phyloP scores from a whole-genome alignment of 768 basidiomycete genomes.

The Suillus lakei region DNA sequence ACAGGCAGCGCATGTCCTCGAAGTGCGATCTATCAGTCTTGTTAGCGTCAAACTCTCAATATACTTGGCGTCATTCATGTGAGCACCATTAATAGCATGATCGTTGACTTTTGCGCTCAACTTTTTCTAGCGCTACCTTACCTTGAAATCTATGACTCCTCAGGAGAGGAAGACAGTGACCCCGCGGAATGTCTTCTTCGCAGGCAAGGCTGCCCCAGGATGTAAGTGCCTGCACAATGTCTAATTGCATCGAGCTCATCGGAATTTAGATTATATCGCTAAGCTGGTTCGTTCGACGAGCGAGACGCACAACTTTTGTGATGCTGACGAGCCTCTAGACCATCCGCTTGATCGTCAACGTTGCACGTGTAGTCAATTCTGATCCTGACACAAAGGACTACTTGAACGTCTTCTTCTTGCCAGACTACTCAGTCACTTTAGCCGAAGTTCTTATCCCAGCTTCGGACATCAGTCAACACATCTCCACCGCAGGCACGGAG shows the following conservation, averaged over 20 bases:
- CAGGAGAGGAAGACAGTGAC: constrained; percentile 82
- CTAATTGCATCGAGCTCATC: constrained; percentile 14
- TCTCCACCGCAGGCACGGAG: constrained; percentile 97
- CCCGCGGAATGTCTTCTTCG: constrained; percentile 94
- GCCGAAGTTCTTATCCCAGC: constrained; percentile 90
- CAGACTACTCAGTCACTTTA: constrained; percentile 89
- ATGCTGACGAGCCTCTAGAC: constrained; percentile 49
- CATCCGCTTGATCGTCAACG: constrained; percentile 93
- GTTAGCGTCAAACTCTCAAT: constrained; percentile 90
- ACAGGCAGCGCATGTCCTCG: background rate
- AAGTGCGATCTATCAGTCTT: constrained; percentile 1
- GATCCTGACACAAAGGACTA: constrained; percentile 90
- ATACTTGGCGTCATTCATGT: constrained; percentile 90
- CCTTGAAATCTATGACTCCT: constrained; percentile 77
- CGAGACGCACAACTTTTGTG: background rate
- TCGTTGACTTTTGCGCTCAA: constrained; percentile 6
- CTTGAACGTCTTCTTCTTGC: constrained; percentile 91
- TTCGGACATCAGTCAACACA: constrained; percentile 94
- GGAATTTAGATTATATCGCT: constrained; percentile 76
- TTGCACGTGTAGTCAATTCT: constrained; percentile 64
- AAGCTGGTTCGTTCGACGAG: constrained; percentile 62
- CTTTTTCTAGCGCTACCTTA: constrained; percentile 69
- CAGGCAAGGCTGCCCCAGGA: constrained; percentile 95
- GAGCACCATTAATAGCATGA: constrained; percentile 26
- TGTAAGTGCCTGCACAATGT: constrained; percentile 52